Evolutionary conservation across 225 moss, liverwort and hornwort genomes (phyloP).

Genomic region (Takakia lepidozioides): DNA sequence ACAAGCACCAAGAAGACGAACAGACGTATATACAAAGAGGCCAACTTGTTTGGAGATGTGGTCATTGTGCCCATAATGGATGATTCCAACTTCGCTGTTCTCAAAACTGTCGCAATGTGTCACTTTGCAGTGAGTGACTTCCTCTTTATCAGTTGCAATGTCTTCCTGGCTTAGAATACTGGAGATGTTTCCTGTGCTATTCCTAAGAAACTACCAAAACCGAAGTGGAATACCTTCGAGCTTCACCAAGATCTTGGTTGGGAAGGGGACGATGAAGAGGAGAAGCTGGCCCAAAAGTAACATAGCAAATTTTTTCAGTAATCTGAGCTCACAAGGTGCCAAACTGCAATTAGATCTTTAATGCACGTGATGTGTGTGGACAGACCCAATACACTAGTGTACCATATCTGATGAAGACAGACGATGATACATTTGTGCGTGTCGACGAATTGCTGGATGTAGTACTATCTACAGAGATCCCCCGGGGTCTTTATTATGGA

Average conservation of each 20-base stretch:
- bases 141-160: too few species aligned
- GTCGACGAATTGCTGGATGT: conserved; percentile 12
- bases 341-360: too few species aligned
- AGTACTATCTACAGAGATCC: conserved; percentile 5
- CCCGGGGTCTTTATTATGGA: conserved; percentile 9
- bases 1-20: conserved; percentile 16
- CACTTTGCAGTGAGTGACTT: conserved; percentile 8
- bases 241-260: too few species aligned
- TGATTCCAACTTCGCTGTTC: conserved; percentile 5
- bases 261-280: too few species aligned
- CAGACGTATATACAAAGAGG: conserved; percentile 19
- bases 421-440: conserved; percentile 21
- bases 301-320: too few species aligned
- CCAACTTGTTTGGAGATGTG: conserved; percentile 17
- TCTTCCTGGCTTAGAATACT: too few species aligned
- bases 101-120: conserved; percentile 20
- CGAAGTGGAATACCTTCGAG: too few species aligned
- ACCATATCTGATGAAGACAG: conserved; percentile 18
- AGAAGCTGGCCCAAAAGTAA: too few species aligned
- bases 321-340: too few species aligned
- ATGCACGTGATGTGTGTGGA: neutral
- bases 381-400: conserved; percentile 12
- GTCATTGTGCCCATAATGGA: conserved; percentile 19
- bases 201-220: too few species aligned
- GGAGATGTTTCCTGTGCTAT: too few species aligned